Conservation (phyloP, 208 protist species). For the Crithidia brevicula region DNA sequence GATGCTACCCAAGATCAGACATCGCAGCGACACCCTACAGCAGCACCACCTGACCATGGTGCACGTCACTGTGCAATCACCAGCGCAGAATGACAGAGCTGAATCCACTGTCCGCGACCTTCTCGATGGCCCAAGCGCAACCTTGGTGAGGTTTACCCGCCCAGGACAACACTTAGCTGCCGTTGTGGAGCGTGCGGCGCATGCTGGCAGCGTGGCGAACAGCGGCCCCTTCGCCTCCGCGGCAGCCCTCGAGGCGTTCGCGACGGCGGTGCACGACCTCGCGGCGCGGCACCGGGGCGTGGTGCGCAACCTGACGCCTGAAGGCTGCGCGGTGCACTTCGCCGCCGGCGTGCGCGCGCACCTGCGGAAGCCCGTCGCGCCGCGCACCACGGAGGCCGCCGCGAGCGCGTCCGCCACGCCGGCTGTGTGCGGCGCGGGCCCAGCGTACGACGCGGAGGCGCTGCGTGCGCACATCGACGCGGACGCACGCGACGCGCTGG, state of each 20-base stretch:
- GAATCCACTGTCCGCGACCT: neutral
- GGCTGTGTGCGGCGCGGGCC: neutral
- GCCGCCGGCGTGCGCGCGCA: neutral
- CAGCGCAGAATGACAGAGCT: neutral
- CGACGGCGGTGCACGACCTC: neutral
- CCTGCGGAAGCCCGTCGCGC: neutral
- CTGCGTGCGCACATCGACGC: neutral
- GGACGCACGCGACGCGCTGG: conserved; percentile 15
- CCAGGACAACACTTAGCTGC: neutral
- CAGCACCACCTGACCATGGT: conserved; percentile 12
- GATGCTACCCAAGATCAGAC: too few species aligned
- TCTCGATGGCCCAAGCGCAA: neutral
- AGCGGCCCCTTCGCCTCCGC: neutral
- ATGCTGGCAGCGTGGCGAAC: neutral
- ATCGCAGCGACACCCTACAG: neutral
- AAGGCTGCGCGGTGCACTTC: neutral
- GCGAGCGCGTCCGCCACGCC: neutral
- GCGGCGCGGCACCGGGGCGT: neutral
- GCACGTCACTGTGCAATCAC: neutral
- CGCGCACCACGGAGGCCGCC: neutral
- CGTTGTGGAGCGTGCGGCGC: neutral
- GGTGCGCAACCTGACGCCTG: neutral
- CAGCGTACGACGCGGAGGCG: neutral
- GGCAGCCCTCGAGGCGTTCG: neutral
- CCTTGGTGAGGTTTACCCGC: too few species aligned